Conservation (phyloP, 2,329 filamentous ascomycete species). For the Fusarium haematococcum region DNA sequence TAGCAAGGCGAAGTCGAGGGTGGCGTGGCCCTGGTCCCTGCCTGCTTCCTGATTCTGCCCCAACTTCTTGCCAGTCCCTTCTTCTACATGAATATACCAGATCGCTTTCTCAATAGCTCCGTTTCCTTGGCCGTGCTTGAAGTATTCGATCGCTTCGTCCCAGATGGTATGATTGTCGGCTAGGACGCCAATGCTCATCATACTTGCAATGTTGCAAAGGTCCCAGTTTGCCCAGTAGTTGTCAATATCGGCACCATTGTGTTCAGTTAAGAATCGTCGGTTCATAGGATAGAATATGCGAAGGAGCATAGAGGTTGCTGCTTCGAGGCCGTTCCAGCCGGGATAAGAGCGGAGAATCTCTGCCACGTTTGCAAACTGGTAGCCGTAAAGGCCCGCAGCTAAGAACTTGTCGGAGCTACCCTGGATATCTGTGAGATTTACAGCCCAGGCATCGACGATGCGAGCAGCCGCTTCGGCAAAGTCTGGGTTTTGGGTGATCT, state of each 20-base stretch:
- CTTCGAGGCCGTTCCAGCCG: not conserved
- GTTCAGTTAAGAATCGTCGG: not conserved
- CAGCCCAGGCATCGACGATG: not conserved
- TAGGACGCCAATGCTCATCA: not conserved
- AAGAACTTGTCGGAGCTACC: not conserved
- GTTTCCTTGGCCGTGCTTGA: not conserved
- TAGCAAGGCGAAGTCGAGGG: not conserved
- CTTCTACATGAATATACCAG: not conserved
- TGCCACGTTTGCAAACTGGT: not conserved
- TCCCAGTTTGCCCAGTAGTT: not conserved
- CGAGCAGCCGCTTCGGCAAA: not conserved
- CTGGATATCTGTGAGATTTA: not conserved
- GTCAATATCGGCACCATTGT: not conserved
- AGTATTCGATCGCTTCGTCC: not conserved
- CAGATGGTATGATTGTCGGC: not conserved
- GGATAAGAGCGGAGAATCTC: not conserved
- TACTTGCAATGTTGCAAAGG: not conserved
- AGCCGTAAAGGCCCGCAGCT: not conserved
- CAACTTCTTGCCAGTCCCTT: not conserved
- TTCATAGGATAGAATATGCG: not conserved
- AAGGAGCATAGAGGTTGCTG: not conserved
- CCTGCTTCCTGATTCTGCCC: not conserved
- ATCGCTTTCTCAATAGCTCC: not conserved
- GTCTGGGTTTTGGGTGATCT: not conserved
- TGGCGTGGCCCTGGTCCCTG: not conserved